Conservation (phyloP, 148 eudicot species). For the Cornus kousa region DNA sequence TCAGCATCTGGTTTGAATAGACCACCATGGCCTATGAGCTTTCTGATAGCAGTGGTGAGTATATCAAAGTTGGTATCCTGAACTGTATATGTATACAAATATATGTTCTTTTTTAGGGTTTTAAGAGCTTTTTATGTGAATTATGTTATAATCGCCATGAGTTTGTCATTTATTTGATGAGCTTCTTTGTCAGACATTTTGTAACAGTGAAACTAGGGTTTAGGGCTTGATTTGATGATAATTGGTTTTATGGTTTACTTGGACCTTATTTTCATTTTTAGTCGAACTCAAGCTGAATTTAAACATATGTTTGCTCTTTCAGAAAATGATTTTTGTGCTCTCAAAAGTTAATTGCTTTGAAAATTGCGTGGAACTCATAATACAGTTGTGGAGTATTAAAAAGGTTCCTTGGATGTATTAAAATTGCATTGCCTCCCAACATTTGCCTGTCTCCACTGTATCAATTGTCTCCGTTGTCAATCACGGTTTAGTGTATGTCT, state of each 20-base stretch:
- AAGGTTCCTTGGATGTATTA: neutral
- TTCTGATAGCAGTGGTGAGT: slow-evolving; percentile 12
- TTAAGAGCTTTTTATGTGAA: neutral
- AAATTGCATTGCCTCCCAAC: neutral
- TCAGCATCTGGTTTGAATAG: neutral
- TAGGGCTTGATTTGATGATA: neutral
- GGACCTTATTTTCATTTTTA: neutral
- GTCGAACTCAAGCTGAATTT: neutral
- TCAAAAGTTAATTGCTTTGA: neutral
- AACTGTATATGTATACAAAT: neutral
- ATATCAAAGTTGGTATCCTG: neutral
- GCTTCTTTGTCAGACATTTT: neutral
- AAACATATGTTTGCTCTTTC: neutral
- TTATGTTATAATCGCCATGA: too few relatives aligned
- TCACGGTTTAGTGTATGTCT: neutral
- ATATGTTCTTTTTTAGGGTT: neutral
- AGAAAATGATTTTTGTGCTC: neutral
- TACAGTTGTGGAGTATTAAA: neutral
- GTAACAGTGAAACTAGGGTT: neutral
- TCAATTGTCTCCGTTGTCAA: neutral
- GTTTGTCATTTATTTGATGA: neutral
- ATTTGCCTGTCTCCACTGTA: neutral
- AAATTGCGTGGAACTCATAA: neutral
- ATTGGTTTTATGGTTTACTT: neutral
- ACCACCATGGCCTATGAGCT: slow-evolving; percentile 2